Evolutionary conservation across 345 rosid genomes (phyloP).

Genomic region (Gossypium stocksii): DNA sequence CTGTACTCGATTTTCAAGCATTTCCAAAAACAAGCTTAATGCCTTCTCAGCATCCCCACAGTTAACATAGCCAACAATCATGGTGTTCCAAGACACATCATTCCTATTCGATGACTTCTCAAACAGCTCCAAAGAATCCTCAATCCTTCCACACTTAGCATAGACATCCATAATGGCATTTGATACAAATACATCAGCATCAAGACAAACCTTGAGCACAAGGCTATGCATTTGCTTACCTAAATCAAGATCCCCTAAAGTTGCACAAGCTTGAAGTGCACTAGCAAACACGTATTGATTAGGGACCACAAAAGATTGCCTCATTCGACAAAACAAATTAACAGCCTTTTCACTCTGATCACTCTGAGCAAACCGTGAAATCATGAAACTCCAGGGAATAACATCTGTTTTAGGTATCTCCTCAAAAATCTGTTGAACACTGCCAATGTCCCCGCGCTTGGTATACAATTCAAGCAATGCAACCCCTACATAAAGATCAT

Average conservation of each 20-base stretch:
- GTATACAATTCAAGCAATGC: slow-evolving; percentile 73
- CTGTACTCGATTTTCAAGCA: slow-evolving; percentile 42
- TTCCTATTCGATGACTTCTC: slow-evolving; percentile 37
- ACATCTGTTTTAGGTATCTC: slow-evolving; percentile 73
- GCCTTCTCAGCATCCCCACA: slow-evolving; percentile 56
- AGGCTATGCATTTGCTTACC: slow-evolving; percentile 69
- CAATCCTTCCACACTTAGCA: slow-evolving; percentile 70
- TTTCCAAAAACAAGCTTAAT: slow-evolving; percentile 50
- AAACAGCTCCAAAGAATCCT: slow-evolving; percentile 56
- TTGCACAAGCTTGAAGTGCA: slow-evolving; percentile 66
- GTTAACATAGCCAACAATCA: slow-evolving; percentile 68
- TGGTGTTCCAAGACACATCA: slow-evolving; percentile 79
- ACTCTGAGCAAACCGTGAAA: slow-evolving; percentile 64
- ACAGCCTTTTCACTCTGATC: slow-evolving; percentile 46
- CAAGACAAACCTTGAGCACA: slow-evolving; percentile 51
- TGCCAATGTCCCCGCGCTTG: slow-evolving; percentile 35
- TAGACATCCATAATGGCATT: slow-evolving; percentile 81
- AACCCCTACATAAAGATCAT: slow-evolving; percentile 52
- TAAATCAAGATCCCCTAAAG: slow-evolving; percentile 35
- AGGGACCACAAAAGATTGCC: slow-evolving; percentile 50
- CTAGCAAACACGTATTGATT: slow-evolving; percentile 77
- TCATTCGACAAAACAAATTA: slow-evolving; percentile 63
- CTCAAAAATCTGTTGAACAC: slow-evolving; percentile 53
- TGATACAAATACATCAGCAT: slow-evolving; percentile 50
- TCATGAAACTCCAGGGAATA: slow-evolving; percentile 90